These are phyloP conservation scores for Penicillium thymicola DNA, from an alignment of 2,329 filamentous ascomycete species.

Conservation along the genomic window DNA sequence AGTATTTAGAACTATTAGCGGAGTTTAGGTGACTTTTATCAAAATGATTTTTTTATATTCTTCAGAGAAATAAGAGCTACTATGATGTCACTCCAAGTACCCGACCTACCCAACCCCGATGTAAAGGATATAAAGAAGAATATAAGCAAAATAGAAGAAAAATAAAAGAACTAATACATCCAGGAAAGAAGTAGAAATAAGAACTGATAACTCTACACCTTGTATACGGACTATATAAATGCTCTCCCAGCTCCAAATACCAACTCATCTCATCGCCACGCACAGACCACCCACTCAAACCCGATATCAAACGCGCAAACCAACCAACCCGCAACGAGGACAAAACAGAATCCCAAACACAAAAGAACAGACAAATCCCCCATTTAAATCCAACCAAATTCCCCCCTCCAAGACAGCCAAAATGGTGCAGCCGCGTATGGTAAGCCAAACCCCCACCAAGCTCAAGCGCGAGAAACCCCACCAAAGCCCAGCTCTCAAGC, in stretches of 20 bases:
- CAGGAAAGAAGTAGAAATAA: background rate
- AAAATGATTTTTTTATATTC: background rate
- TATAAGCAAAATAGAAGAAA: background rate
- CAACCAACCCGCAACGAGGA: constrained; percentile 4
- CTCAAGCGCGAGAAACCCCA: background rate
- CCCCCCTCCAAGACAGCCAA: constrained; percentile 12
- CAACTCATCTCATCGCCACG: constrained; percentile 9
- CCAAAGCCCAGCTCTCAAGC: constrained; percentile 1
- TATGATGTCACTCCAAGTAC: constrained; percentile 27
- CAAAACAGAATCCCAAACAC: background rate
- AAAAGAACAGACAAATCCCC: background rate
- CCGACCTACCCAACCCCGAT: background rate
- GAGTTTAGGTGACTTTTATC: background rate
- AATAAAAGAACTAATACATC: background rate
- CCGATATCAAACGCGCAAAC: constrained; percentile 16
- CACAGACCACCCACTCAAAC: constrained; percentile 24
- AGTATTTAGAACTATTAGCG: background rate
- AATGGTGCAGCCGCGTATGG: constrained; percentile 61
- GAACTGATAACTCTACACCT: too few species aligned
- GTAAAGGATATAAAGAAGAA: background rate
- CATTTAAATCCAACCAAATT: background rate
- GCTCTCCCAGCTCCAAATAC: background rate
- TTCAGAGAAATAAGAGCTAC: background rate
- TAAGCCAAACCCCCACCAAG: constrained; percentile 30
- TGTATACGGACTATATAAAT: background rate